These are phyloP conservation scores for Ogataea sp. DNA, from an alignment of 805 yeast species.

Conservation along the genomic window DNA sequence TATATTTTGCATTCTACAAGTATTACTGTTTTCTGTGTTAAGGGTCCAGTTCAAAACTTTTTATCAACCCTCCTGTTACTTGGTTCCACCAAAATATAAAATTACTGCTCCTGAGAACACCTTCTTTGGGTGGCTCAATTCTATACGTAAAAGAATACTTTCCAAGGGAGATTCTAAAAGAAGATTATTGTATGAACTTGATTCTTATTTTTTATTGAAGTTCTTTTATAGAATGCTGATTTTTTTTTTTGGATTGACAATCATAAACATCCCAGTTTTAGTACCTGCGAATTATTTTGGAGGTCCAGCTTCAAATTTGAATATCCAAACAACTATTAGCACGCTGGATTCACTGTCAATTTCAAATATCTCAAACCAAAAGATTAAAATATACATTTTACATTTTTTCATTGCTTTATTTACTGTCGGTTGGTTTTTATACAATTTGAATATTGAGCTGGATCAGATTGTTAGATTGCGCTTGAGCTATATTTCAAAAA, in stretches of 20 bases:
- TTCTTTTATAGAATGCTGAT: constrained; percentile 44
- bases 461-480: constrained; percentile 39
- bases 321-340: constrained; percentile 28
- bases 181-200: constrained; percentile 44
- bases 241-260: constrained; percentile 44
- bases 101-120: constrained; percentile 32
- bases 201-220: constrained; percentile 66
- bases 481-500: constrained; percentile 26
- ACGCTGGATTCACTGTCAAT: constrained; percentile 63
- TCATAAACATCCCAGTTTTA: constrained; percentile 48
- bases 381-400: constrained; percentile 42
- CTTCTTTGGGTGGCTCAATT: constrained; percentile 49
- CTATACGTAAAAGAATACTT: constrained; percentile 24
- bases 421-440: constrained; percentile 49
- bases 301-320: constrained; percentile 10
- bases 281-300: constrained; percentile 56
- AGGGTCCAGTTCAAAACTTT: constrained; percentile 29
- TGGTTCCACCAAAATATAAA: constrained; percentile 32
- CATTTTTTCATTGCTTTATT: constrained; percentile 56
- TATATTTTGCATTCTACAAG: constrained; percentile 45
- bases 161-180: constrained; percentile 34
- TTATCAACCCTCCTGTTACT: constrained; percentile 48
- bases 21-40: constrained; percentile 31
- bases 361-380: constrained; percentile 53
- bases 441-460: constrained; percentile 49